Evolutionary conservation across 805 yeast species (phyloP), one percentile per base, ranked within the genome.

Genomic region (Zygoascus flipseniorum): DNA sequence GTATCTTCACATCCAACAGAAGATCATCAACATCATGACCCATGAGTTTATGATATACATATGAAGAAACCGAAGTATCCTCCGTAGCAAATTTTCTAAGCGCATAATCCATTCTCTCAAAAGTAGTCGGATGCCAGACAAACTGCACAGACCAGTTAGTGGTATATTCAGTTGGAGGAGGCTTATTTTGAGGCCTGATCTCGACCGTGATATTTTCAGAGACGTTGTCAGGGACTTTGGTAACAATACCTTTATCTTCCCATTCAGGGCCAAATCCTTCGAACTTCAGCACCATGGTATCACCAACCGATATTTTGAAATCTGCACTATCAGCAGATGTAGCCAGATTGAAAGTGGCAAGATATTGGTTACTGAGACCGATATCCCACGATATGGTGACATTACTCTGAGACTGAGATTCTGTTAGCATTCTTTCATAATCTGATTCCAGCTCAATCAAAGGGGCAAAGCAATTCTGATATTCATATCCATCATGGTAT

Each of bases 81-180:
- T 82, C 78, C 8, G 80, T 71, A 2, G 96, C 97, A 71, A 90
- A 87, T 5, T 64, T 63, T 54, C 75, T 79, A 69, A 90, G 70
- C 0, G 96, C 93, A 19, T 72, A 70, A 70, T 87, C 95, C 93
- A 88, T 87, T 62, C 97, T 78, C 43, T 79, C 83, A 64, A 83
- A 89, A 0, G 95, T 74, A 1, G 83, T 81, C 14, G 92, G 93
- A 60, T 86, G 86, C 97, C 97, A 90, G 51, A 86, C 87, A 65
- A 88, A 85, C 61, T 87, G 92, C 0, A 90, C 89, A 1, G 90
- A 80, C 66, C 87, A 90, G 20, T 83, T 87, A 4, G 80, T 75
- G 1, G 78, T 76, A 41, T 78, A 64, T 56, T 82, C 75, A 1
- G 83, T 78, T 0, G 89, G 86, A 2, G 74, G 71, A 1, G 68